Conservation (phyloP, 2,329 filamentous ascomycete genomes). For the Apiospora saccharicola region DNA sequence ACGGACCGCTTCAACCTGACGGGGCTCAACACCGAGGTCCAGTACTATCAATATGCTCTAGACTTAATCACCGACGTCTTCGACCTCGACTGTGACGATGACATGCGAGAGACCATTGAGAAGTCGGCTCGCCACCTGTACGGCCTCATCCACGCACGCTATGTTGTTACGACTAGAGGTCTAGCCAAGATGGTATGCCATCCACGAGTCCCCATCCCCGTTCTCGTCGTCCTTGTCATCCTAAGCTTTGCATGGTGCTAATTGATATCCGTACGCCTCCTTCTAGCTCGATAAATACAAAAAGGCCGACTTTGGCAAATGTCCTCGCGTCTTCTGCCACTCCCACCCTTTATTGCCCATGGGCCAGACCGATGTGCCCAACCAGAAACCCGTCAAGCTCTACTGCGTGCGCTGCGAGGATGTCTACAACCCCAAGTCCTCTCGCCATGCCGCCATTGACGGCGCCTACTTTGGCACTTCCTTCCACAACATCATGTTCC, state of each 20-base stretch:
- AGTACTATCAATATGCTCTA: constrained; percentile 98
- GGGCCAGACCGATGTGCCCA: constrained; percentile 89
- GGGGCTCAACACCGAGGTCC: constrained; percentile 94
- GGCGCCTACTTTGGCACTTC: constrained; percentile 98
- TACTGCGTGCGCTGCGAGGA: constrained; percentile 98
- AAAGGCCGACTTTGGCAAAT: constrained; percentile 97
- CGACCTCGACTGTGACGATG: constrained; percentile 97
- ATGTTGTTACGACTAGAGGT: constrained; percentile 94
- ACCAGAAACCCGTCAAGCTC: constrained; percentile 90
- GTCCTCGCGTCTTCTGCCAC: constrained; percentile 93
- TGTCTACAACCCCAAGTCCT: constrained; percentile 97
- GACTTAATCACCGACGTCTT: constrained; percentile 98
- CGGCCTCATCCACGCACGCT: constrained; percentile 92
- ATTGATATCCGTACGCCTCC: neutral
- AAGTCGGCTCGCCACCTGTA: constrained; percentile 96
- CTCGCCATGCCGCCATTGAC: constrained; percentile 92
- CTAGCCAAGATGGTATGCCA: constrained; percentile 88
- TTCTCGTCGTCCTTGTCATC: constrained; percentile 1
- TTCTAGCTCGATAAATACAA: constrained; percentile 96
- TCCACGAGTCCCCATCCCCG: constrained; percentile 26
- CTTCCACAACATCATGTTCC: constrained; percentile 99
- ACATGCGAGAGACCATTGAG: constrained; percentile 97
- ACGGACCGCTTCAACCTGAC: constrained; percentile 98
- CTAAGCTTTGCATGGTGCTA: neutral
- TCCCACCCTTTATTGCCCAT: constrained; percentile 93